These are phyloP conservation scores for Alternaria longipes DNA, from an alignment of 2,329 filamentous ascomycete genomes.

Conservation along the genomic window DNA sequence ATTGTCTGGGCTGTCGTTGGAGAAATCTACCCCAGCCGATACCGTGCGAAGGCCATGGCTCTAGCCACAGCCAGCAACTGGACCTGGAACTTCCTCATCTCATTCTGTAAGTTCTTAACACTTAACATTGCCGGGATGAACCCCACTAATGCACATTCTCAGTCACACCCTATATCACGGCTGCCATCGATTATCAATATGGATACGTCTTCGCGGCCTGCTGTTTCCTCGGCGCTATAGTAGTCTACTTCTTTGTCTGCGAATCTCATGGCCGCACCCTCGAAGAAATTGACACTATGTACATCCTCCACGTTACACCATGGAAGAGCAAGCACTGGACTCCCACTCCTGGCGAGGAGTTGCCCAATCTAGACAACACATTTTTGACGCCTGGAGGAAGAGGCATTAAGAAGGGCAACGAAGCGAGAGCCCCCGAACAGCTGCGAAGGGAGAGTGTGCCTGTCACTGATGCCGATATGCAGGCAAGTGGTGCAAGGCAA, in stretches of 20 bases:
- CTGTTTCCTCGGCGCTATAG: slow-evolving; percentile 68
- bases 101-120: slow-evolving; percentile 62
- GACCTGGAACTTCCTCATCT: slow-evolving; percentile 55
- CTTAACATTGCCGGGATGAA: background rate
- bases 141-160: background rate
- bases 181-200: slow-evolving; percentile 74
- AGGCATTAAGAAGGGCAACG: slow-evolving; percentile 46
- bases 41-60: slow-evolving; percentile 57
- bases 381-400: slow-evolving; percentile 48
- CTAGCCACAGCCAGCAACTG: slow-evolving; percentile 57
- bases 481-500: slow-evolving; percentile 22
- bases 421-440: slow-evolving; percentile 40
- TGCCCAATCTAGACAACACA: slow-evolving; percentile 45
- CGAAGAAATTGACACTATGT: slow-evolving; percentile 80
- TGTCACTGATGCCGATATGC: slow-evolving; percentile 25
- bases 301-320: slow-evolving; percentile 70
- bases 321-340: slow-evolving; percentile 68
- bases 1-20: slow-evolving; percentile 75
- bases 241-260: slow-evolving; percentile 81
- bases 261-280: slow-evolving; percentile 77
- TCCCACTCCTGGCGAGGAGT: slow-evolving; percentile 44
- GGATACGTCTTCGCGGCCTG: slow-evolving; percentile 81
- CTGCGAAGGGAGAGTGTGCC: slow-evolving; percentile 33
- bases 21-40: slow-evolving; percentile 70
- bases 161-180: slow-evolving; percentile 78